Percentiles rank a stretch among this genome's conserved stretches.
phyloP scores from a whole-genome alignment of 208 protist genomes.

The Porcisia deanei region DNA sequence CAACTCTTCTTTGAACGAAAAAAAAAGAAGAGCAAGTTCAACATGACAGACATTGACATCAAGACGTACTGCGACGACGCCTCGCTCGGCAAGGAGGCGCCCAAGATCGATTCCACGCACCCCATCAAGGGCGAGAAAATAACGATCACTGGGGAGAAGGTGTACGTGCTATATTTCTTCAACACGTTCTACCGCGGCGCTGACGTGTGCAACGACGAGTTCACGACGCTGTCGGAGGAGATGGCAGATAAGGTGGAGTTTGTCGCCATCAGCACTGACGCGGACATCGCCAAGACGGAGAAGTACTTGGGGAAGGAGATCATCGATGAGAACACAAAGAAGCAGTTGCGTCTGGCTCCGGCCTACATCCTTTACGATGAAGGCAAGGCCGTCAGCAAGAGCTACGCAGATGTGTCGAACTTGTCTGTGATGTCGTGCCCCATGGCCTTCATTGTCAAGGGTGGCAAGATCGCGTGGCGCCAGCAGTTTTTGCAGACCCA shows the following conservation, averaged over 20 bases:
- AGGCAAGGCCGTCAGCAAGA: constrained; percentile 84
- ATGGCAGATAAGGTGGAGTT: constrained; percentile 72
- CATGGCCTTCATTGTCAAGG: constrained; percentile 88
- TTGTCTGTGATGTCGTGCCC: constrained; percentile 89
- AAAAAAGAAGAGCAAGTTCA: constrained; percentile 6
- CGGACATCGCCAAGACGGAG: constrained; percentile 87
- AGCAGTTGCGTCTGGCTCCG: constrained; percentile 75
- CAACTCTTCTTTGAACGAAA: background rate
- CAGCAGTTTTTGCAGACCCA: constrained; percentile 92
- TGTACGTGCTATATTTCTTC: constrained; percentile 92
- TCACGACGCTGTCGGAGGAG: constrained; percentile 83
- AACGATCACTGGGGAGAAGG: constrained; percentile 50
- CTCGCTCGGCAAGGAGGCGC: constrained; percentile 65
- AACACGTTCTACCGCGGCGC: constrained; percentile 93
- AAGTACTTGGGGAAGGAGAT: constrained; percentile 91
- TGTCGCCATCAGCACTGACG: constrained; percentile 90
- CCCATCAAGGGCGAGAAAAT: constrained; percentile 80
- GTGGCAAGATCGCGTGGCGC: constrained; percentile 86
- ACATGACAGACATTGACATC: constrained; percentile 83
- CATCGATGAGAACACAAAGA: constrained; percentile 91
- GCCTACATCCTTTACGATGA: constrained; percentile 83
- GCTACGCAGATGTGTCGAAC: constrained; percentile 70
- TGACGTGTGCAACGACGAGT: constrained; percentile 89
- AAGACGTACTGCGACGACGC: constrained; percentile 90
- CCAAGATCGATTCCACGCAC: constrained; percentile 57